These are phyloP conservation scores for Spizellomyces punctatus DNA, from an alignment of 192 early-diverging fungal species.

Conservation along the genomic window DNA sequence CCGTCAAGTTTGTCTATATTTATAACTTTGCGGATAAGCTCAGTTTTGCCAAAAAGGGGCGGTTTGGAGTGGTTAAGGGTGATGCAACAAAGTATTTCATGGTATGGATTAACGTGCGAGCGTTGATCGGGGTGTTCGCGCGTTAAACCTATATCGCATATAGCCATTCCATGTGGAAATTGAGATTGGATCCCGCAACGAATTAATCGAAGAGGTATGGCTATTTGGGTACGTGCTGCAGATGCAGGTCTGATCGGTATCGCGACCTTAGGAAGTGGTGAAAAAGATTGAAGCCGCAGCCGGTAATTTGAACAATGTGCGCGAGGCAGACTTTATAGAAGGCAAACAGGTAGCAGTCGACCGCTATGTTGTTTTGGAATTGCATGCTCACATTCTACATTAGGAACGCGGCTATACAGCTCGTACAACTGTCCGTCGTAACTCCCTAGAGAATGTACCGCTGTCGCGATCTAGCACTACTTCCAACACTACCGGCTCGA, in stretches of 20 bases:
- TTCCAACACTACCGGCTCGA: neutral
- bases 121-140: too few relatives aligned
- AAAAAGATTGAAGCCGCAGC: slow-evolving; percentile 39
- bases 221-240: slow-evolving; percentile 11
- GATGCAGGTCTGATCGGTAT: neutral
- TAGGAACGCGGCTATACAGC: slow-evolving; percentile 26
- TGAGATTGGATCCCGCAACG: slow-evolving; percentile 36
- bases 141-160: neutral
- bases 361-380: too few relatives aligned
- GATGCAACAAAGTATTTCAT: slow-evolving; percentile 41
- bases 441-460: neutral
- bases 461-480: too few relatives aligned
- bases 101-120: neutral
- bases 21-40: slow-evolving; percentile 46
- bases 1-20: slow-evolving; percentile 46
- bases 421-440: slow-evolving; percentile 1
- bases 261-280: slow-evolving; percentile 11
- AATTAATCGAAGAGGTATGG: slow-evolving; percentile 32
- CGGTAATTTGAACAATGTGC: slow-evolving; percentile 27
- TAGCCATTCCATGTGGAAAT: slow-evolving; percentile 49
- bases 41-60: slow-evolving; percentile 44
- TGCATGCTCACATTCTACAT: too few relatives aligned
- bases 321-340: slow-evolving; percentile 12
- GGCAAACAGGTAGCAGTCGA: slow-evolving; percentile 4
- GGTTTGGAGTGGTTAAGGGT: slow-evolving; percentile 47